phyloP scores from a whole-genome alignment of 306 rosid genomes.

The Fragaria ananassa region DNA sequence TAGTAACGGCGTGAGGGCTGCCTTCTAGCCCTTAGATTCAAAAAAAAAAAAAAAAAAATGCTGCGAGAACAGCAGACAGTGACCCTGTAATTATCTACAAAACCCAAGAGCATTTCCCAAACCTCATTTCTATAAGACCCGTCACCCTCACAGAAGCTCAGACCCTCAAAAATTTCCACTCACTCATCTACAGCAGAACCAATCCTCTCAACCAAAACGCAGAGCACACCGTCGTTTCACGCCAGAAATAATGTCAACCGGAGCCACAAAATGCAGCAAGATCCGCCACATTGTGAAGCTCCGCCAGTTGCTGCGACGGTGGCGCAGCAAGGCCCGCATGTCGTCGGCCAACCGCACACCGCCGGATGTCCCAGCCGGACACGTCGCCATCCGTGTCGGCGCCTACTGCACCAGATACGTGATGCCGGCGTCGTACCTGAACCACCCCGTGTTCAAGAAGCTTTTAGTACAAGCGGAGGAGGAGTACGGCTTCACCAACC shows the following conservation, averaged over 20 bases:
- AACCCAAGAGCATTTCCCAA: constrained; percentile 22
- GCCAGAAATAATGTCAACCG: constrained; percentile 40
- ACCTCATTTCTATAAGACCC: constrained; percentile 22
- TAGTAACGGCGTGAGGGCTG: too few relatives aligned
- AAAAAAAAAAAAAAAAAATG: too few relatives aligned
- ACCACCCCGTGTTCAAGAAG: constrained; percentile 86
- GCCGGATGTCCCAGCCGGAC: constrained; percentile 84
- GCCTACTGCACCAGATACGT: constrained; percentile 50
- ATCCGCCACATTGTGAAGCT: constrained; percentile 91
- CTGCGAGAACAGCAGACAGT: constrained; percentile 9
- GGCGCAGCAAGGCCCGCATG: constrained; percentile 83
- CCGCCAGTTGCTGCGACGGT: constrained; percentile 76
- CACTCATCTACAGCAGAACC: neutral
- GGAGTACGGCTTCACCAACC: constrained; percentile 69
- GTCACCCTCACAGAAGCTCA: neutral
- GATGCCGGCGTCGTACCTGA: constrained; percentile 72
- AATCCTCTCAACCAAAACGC: neutral
- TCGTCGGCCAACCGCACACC: constrained; percentile 57
- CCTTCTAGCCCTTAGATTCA: too few relatives aligned
- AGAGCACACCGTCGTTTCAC: neutral
- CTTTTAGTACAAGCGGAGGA: constrained; percentile 72
- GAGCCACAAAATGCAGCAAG: constrained; percentile 71
- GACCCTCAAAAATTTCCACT: neutral
- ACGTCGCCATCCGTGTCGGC: constrained; percentile 89
- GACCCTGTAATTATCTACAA: constrained; percentile 41